These are phyloP conservation scores for Ophiostoma novo-ulmi DNA, from an alignment of 2,329 filamentous ascomycete genomes.

Conservation along the genomic window DNA sequence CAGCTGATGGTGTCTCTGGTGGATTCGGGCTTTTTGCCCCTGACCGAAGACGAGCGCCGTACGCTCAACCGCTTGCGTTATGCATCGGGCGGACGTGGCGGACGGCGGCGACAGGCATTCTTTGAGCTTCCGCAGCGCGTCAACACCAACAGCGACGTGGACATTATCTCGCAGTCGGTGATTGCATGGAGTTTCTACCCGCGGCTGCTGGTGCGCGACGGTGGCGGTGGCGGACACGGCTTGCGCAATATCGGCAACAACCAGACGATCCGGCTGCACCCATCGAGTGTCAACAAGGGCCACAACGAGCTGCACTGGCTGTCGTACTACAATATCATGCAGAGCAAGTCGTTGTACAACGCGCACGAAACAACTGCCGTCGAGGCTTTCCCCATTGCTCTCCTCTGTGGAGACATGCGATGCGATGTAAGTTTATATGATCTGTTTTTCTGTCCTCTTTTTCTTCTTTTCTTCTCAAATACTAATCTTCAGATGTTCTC, in stretches of 20 bases:
- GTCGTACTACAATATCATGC: slow-evolving; percentile 97
- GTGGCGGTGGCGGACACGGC: slow-evolving; percentile 58
- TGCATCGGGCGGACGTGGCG: slow-evolving; percentile 36
- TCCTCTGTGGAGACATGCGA: slow-evolving; percentile 83
- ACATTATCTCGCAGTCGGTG: slow-evolving; percentile 71
- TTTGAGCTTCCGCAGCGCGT: slow-evolving; percentile 75
- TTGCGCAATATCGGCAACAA: slow-evolving; percentile 92
- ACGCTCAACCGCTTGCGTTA: slow-evolving; percentile 65
- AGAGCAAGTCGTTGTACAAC: slow-evolving; percentile 81
- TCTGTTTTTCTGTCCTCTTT: neutral
- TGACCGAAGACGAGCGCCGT: slow-evolving; percentile 67
- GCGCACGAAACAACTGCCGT: slow-evolving; percentile 82
- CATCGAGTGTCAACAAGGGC: slow-evolving; percentile 81
- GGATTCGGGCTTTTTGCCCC: slow-evolving; percentile 74
- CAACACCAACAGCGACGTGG: slow-evolving; percentile 72
- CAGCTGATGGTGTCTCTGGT: slow-evolving; percentile 80
- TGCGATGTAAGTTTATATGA: slow-evolving; percentile 49
- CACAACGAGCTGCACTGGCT: slow-evolving; percentile 68
- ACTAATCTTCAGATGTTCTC: slow-evolving; percentile 58
- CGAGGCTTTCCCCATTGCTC: slow-evolving; percentile 73
- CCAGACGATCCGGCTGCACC: slow-evolving; percentile 80
- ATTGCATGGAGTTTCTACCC: slow-evolving; percentile 96
- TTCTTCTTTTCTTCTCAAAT: neutral
- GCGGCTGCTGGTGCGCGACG: slow-evolving; percentile 76
- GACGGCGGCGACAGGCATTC: slow-evolving; percentile 62